Evolutionary conservation across 2,329 filamentous ascomycete genomes (phyloP), one percentile per base, ranked within the genome.

Genomic region (Fusarium graminum): DNA sequence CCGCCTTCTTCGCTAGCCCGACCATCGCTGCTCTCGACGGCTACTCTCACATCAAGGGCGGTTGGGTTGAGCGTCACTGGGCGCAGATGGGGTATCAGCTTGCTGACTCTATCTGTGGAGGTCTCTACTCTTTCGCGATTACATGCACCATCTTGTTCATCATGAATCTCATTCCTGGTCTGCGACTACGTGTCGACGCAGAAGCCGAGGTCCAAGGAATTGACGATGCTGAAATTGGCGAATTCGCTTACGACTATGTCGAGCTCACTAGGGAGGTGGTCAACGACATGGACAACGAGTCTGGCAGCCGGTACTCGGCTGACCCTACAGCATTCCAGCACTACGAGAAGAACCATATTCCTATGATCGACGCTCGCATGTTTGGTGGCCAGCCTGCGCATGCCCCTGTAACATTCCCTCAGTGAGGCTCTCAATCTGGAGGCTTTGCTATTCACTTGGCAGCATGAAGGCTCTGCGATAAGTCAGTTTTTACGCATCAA

Each of bases 211-310:
- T 93, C 50, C 82, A 93, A 40, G 93, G 93, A 68, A 93, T 96
- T 61, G 93, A 97, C 73, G 93, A 97, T 72, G 89, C 91, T 25
- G 93, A 97, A 79, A 92, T 97, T 74, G 93, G 93, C 76, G 93
- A 97, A 81, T 97, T 95, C 76, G 93, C 92, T n/a, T 97, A 97
- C 77, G 93, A 97, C 78, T 97, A 96, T 72, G 92, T 97, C 68
- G 93, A 96, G 82, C 83, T 95, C 67, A 90, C 87, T 19, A 84
- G 92, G 34, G 82, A 84, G 71, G 80, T 84, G 38, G 73, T 83
- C 46, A 83, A 80, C 61, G 82, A 83, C 42, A 75, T 80, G 10
- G 81, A 83, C 17, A 79, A 76, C 62, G 82, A 83, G 52, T 76
- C 74, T 7, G 78, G 72, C 9, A 83, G 72, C 55, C 76, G 81